Percentiles rank a stretch among this genome's conserved stretches.
Evolutionary conservation across 305 asterid species (phyloP).

Genomic region (Fraxinus floribunda): DNA sequence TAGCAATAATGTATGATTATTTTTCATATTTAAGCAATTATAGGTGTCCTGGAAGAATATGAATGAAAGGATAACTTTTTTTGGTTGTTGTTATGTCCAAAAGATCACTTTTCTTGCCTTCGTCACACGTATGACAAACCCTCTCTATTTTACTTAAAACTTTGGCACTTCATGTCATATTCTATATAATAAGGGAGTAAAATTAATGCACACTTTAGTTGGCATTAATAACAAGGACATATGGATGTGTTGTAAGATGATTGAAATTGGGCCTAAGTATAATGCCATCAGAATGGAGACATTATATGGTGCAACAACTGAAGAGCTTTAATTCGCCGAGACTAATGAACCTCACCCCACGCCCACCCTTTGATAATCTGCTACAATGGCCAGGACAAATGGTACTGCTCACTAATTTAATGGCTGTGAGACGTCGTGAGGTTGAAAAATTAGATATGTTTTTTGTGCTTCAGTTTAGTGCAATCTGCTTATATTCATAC

Average conservation of each 20-base stretch:
- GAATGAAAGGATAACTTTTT: background rate
- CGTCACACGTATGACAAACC: background rate
- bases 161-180: background rate
- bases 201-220: background rate
- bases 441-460: background rate
- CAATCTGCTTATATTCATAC: background rate
- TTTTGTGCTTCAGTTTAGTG: background rate
- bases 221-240: background rate
- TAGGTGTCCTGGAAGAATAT: background rate
- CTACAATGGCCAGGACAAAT: background rate
- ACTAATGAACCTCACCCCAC: background rate
- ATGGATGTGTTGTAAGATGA: background rate
- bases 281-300: background rate
- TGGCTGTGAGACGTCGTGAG: background rate
- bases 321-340: background rate
- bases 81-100: background rate
- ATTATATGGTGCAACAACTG: background rate
- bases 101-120: background rate
- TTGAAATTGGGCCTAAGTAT: background rate
- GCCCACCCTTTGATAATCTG: background rate
- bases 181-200: background rate
- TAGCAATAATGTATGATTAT: background rate
- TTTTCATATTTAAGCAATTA: background rate
- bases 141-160: background rate
- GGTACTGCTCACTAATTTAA: background rate